Evolutionary conservation across 2,329 filamentous ascomycete species (phyloP), one percentile per base, ranked within the genome.

Genomic region (Arthrobotrys musiformis): DNA sequence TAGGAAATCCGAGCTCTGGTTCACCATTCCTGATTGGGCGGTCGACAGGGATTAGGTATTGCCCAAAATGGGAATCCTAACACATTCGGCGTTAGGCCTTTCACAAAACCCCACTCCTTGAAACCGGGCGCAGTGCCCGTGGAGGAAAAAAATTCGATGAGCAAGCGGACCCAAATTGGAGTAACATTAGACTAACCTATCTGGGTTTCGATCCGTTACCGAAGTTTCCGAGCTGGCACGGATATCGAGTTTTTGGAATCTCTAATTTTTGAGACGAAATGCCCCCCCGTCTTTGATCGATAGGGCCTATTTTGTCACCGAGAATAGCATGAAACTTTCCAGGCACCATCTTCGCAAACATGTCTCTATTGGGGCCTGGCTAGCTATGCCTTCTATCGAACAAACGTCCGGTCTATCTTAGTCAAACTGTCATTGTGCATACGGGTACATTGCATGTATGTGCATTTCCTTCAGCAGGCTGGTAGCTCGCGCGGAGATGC

Each of bases 141-240:
- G 4, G n/a, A 54, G 26, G n/a, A 54, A 15, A 54, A 52, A 44
- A 35, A 33, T 11, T 35, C 9, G 22, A 19, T 22, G n/a, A 48
- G 8, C 19, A 37, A 40, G 26, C 22, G 2, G 24, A 28, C n/a
- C 15, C 52, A 37, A 24, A 58, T 40, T 6, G 42, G 40, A 46
- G 68, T n/a, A 72, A 72, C 68, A 72, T 58, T 72, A 72, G 68
- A 72, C 68, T 72, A 72, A 48, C 68, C 30, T 46, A 48, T 64
- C 35, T 35, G 33, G 52, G 54, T 52, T 33, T 40, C 4, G 1
- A 13, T 40, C 4, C 17, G 6, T 42, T 24, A 40, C 33, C 17
- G 60, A 72, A 48, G 35, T 58, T 61, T 64, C 68, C 68, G 68
- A 37, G 50, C 58, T 52, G 35, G 58, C 68, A 35, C 48, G 56